Evolutionary conservation across 768 basidiomycete species (phyloP).

Genomic region (Leucocoprinus sp.): DNA sequence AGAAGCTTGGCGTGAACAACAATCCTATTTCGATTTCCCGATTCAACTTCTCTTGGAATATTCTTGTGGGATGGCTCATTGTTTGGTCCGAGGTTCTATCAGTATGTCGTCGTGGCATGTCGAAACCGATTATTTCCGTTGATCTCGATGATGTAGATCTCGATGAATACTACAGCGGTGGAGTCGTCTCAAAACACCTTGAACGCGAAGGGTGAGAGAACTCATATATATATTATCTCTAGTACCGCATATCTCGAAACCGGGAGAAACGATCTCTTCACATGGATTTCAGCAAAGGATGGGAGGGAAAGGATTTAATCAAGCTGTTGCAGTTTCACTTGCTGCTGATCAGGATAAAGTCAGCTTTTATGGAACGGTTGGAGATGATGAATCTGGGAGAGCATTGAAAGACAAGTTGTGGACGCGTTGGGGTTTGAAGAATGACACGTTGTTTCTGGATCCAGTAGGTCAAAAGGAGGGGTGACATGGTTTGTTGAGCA

Average conservation of each 20-base stretch:
- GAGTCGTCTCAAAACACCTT: conserved; percentile 11
- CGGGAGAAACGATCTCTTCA: conserved; percentile 56
- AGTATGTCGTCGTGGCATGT: conserved; percentile 24
- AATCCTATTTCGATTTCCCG: neutral
- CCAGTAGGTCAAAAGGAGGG: conserved; percentile 11
- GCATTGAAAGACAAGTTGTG: conserved; percentile 34
- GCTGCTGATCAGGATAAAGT: conserved; percentile 35
- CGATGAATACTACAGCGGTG: conserved; percentile 55
- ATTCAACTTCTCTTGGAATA: neutral
- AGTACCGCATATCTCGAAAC: conserved; percentile 47
- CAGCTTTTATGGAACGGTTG: conserved; percentile 44
- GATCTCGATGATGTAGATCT: conserved; percentile 27
- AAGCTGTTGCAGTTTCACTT: conserved; percentile 47
- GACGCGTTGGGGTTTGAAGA: conserved; percentile 29
- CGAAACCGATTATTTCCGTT: neutral
- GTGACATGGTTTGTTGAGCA: neutral
- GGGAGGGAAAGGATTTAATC: conserved; percentile 61
- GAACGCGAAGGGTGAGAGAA: too few species aligned
- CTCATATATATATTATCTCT: neutral
- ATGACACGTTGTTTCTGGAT: conserved; percentile 3
- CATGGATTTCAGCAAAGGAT: conserved; percentile 36
- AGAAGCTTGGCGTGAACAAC: neutral
- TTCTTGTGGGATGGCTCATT: conserved; percentile 12
- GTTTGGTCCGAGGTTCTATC: conserved; percentile 41
- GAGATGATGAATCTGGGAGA: conserved; percentile 36